Percentiles rank a stretch among this genome's conserved stretches.
phyloP scores from a whole-genome alignment of 169 alveolate genomes.

The Prorocentrum cordatum region DNA sequence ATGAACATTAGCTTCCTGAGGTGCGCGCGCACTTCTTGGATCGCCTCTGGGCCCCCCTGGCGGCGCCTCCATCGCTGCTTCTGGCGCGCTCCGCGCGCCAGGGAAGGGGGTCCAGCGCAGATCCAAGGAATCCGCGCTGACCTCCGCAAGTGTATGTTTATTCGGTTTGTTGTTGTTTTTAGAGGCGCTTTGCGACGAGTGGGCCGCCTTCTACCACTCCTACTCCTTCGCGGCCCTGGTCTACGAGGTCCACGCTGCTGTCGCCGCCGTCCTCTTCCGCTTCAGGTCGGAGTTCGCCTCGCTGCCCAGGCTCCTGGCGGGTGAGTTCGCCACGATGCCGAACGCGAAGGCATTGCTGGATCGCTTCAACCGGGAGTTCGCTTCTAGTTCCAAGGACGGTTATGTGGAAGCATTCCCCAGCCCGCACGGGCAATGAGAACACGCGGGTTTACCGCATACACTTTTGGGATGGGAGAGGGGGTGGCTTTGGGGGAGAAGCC shows the following conservation, averaged over 20 bases:
- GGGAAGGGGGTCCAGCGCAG: too few relatives aligned
- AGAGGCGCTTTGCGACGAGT: conserved; percentile 39
- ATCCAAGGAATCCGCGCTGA: too few relatives aligned
- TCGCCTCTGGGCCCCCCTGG: background rate
- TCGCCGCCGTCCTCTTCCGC: conserved; percentile 41
- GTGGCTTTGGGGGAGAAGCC: too few relatives aligned
- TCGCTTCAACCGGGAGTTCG: too few relatives aligned
- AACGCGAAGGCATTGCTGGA: background rate
- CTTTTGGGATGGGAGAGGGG: too few relatives aligned
- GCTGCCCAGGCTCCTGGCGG: background rate
- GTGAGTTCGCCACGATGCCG: background rate
- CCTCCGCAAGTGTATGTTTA: too few relatives aligned
- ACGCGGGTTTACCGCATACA: background rate
- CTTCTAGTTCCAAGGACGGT: too few relatives aligned
- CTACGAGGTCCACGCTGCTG: conserved; percentile 60
- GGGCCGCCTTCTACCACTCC: conserved; percentile 68
- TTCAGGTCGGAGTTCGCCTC: conserved; percentile 22
- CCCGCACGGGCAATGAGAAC: too few relatives aligned
- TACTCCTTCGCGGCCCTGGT: conserved; percentile 53
- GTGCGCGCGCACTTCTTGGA: background rate
- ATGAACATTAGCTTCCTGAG: too few relatives aligned
- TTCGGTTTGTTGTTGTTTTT: too few relatives aligned
- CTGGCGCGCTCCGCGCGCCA: background rate
- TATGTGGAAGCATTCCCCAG: too few relatives aligned
- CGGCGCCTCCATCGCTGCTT: background rate